Base-by-base conservation (phyloP, 2,329 filamentous ascomycete genomes). In the Cytospora schulzeri region DNA sequence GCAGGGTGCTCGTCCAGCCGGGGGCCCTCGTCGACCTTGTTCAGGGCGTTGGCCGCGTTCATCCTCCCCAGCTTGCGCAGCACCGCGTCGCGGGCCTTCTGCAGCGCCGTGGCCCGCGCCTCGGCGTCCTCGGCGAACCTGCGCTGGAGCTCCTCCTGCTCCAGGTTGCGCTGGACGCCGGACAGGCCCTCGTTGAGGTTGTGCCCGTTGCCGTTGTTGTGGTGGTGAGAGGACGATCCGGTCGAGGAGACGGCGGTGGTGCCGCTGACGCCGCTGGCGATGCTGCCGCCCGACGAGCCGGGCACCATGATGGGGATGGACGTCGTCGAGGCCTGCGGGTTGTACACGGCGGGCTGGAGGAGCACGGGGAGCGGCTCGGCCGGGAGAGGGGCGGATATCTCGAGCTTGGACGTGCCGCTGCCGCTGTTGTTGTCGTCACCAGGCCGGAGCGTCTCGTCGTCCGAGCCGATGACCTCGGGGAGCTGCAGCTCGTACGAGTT, bases 51-150 rank as follows among this genome's bases (percentile, higher is more conserved):
- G 50, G 52, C 59, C 17, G 61, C 63, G 22, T 65, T 41, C 29
- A 62, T 83, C 62, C 80, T 80, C 69, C 79, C 83, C 58, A 89
- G 79, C 69, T 87, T 87, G 66, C 78, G 80, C 62, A 89, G 76
- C 15, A 89, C 85, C 0, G 84, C 83, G 67, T 86, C 84, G 71
- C 85, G 86, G 38, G 86, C 87, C 65, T 83, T 82, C 70, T 81
- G 80, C 57, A 89, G 76, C 12, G 85, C 84, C 68, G 78, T 83
- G 5, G 78, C 78, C 63, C 86, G 81, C 61, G 83, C 81, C 11
- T 80, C 81, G 3, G 81, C 78, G 69, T 88, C 85, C 67, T 88
- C 82, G 24, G 85, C 86, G 28, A 87, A 77, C 53, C 81, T 78
- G 14, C 83, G 79, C 67, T 86, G 83, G 2, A 79, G 77, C 68